Evolutionary conservation across 2,329 filamentous ascomycete species (phyloP), one percentile per base, ranked within the genome.

Genomic region (Penicillium rolfsii): DNA sequence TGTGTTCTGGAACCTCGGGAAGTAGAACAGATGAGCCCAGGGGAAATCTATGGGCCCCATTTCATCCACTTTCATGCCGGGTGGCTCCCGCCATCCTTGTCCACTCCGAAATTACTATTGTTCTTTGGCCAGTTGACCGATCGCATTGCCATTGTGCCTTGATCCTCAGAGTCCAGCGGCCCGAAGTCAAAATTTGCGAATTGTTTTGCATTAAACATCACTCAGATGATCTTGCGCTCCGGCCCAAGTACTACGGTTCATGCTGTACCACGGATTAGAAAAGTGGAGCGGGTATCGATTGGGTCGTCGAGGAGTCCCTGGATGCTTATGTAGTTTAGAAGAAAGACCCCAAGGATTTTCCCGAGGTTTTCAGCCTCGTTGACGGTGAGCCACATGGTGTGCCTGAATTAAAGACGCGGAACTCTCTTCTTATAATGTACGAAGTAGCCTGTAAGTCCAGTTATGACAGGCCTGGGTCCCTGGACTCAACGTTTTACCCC

Each of bases 1-100:
- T 22, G n/a, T 35, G 48, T 50, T 35, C 28, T 50, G 48, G 48
- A 50, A 35, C n/a, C 28, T n/a, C 28, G 48, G 48, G 48, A 50
- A 35, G 48, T 24, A 40, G 36, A 36, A 14, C 11, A 36, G 35
- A 36, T 36, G 35, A 36, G 46, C n/a, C 28, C 19, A 24, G 24
- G 9, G 43, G 24, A 11, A 12, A 30, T 9, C 26, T 14, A n/a
- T 33, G n/a, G n/a, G 28, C 28, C 28, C 28, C 46, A 35, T 30
- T 49, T 36, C 35, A 7, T 28, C n/a, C 43, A 45, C 26, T 24
- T 30, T 12, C 35, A 33, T 36, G 35, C 12, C 35, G 35, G 14
- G 26, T 49, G 26, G 46, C 48, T 50, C n/a, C 35, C n/a, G n/a
- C 30, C 12, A 50, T 50, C 28, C 30, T 35, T 33, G 48, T 50